Evolutionary conservation across 768 basidiomycete genomes (phyloP), one percentile per base, ranked within the genome.

Genomic region (Psilocybe sp.): DNA sequence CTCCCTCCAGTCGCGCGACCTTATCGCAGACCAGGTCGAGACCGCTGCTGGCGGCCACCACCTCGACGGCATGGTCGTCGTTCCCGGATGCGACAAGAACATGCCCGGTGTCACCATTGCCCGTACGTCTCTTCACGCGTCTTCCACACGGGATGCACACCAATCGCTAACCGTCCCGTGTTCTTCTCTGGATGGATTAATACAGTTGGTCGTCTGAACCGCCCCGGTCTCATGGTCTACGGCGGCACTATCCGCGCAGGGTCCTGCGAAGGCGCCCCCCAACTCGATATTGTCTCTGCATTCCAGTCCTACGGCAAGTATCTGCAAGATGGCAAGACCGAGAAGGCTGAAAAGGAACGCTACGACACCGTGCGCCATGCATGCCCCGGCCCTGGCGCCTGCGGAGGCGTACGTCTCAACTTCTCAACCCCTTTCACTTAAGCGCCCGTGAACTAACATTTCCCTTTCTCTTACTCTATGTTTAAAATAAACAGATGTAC

Each of bases 21-120:
- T 98, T 41, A 99, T 99, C 60, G 97, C 97, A 52, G 97, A 98
- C 70, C 85, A 88, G 64, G 95, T 99, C 15, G 96, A 98, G 72
- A 91, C 91, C 10, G 94, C 92, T 14, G 95, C 88, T 23, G 96
- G 90, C 12, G 97, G 96, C 5, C 97, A 99, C 65, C 97, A 95
- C 84, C 81, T 99, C 12, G 97, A 98, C 61, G 97, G 93, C 36
- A 91, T 97, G 89, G 92, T 98, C 35, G 93, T 92, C 51, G 78
- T 99, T 46, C 97, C 97, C 16, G 97, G 95, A 36, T 98, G 93
- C 65, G 96, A 99, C 76, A 99, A 99, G 74, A 99, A 99, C 72
- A 98, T 99, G 96, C 97, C 97, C n/a, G 97, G 97, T 53, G 95
- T 97, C 34, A 76, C 98, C 60, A 99, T 99, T 81, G 97, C 93